Evolutionary conservation across 2,329 filamentous ascomycete genomes (phyloP).

Genomic region (Colletotrichum sp.): DNA sequence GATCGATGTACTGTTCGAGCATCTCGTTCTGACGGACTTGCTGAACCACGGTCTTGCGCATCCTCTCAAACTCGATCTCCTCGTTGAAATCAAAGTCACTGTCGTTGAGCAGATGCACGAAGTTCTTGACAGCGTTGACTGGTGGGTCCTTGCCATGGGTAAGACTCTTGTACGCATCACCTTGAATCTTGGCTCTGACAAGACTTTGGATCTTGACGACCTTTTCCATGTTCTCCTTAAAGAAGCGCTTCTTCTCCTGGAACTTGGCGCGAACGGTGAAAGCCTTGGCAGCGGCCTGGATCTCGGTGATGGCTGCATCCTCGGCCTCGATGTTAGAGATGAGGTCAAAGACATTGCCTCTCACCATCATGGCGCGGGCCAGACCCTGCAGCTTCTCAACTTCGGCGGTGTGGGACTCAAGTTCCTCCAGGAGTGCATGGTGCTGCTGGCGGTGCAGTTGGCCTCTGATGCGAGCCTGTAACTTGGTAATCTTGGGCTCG

Average conservation of each 20-base stretch:
- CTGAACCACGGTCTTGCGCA: conserved; percentile 95
- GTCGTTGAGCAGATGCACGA: conserved; percentile 96
- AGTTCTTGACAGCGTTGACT: conserved; percentile 96
- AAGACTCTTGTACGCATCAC: conserved; percentile 96
- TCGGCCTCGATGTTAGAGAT: conserved; percentile 82
- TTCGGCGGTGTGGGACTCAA: conserved; percentile 71
- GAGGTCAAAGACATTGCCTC: conserved; percentile 74
- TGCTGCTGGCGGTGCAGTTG: conserved; percentile 67
- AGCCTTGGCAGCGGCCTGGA: conserved; percentile 78
- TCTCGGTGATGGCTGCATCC: conserved; percentile 75
- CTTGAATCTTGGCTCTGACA: conserved; percentile 91
- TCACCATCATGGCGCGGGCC: conserved; percentile 78
- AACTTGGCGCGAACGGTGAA: conserved; percentile 78
- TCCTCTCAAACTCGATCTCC: conserved; percentile 93
- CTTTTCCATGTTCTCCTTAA: conserved; percentile 97
- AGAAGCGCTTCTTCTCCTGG: conserved; percentile 85
- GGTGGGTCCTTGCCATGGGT: conserved; percentile 97
- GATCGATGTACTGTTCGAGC: conserved; percentile 96
- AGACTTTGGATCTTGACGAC: conserved; percentile 99
- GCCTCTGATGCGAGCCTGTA: conserved; percentile 75
- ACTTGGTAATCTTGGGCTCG: conserved; percentile 57
- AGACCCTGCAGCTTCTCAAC: conserved; percentile 77
- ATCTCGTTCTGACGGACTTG: conserved; percentile 97
- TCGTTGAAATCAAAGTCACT: conserved; percentile 99
- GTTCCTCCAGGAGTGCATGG: conserved; percentile 68